These are phyloP conservation scores for Symbiotaphrina buchneri DNA, from an alignment of 495 filamentous ascomycete genomes.

Conservation along the genomic window DNA sequence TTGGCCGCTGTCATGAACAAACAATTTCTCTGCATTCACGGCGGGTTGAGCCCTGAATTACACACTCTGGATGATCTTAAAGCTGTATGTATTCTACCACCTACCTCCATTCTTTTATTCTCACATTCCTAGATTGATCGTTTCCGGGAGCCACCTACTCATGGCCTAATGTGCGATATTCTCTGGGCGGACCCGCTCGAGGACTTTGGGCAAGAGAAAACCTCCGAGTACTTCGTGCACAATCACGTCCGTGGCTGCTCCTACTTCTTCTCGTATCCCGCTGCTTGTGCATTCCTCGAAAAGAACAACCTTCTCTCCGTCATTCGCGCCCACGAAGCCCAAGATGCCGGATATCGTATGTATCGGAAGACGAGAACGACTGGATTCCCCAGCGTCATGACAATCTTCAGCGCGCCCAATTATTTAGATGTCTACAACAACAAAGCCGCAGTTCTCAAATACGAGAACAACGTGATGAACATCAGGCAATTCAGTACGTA, in stretches of 20 bases:
- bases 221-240: constrained; percentile 87
- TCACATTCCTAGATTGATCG: constrained; percentile 58
- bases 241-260: constrained; percentile 97
- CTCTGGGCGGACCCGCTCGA: constrained; percentile 98
- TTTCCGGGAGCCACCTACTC: constrained; percentile 90
- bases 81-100: constrained; percentile 44
- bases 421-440: constrained; percentile 99
- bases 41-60: constrained; percentile 83
- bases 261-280: constrained; percentile 97
- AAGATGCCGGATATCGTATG: constrained; percentile 97
- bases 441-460: constrained; percentile 95
- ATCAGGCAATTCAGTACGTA: constrained; percentile 74
- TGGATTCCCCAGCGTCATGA: constrained; percentile 98
- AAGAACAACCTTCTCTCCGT: constrained; percentile 97
- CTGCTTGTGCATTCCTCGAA: constrained; percentile 93
- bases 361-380: constrained; percentile 96
- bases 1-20: constrained; percentile 99
- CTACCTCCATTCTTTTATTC: neutral
- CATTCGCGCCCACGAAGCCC: constrained; percentile 96
- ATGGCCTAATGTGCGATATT: constrained; percentile 97
- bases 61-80: constrained; percentile 89
- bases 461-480: constrained; percentile 99
- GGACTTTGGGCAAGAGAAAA: constrained; percentile 97
- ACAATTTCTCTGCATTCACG: constrained; percentile 97
- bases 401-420: constrained; percentile 96